A percentile compares a stretch with the other conserved stretches of the same genome.
phyloP scores from a whole-genome alignment of 371 early-diverging fungal species.

The Mortierella sp. region DNA sequence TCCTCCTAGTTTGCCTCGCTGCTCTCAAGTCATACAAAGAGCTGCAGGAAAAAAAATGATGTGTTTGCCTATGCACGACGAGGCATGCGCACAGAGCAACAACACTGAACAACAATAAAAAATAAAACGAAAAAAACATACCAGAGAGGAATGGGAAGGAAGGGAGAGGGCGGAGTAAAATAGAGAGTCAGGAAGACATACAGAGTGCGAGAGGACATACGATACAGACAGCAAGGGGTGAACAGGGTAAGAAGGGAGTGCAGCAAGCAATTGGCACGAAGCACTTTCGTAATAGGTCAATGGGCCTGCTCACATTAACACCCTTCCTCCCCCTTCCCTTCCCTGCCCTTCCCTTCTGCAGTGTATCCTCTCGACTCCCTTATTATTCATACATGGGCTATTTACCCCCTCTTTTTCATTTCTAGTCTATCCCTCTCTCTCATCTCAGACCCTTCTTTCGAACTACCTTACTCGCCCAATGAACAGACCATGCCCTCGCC shows the following conservation, averaged over 20 bases:
- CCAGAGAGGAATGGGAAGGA: not conserved
- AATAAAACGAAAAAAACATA: not conserved
- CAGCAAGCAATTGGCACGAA: not conserved
- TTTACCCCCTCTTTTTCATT: not conserved
- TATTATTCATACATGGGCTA: not conserved
- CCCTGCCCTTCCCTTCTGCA: too few relatives aligned
- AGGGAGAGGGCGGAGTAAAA: not conserved
- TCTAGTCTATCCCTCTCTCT: too few relatives aligned
- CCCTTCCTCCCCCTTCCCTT: not conserved
- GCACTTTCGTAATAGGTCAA: too few relatives aligned
- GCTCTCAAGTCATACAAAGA: not conserved
- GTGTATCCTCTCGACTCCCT: too few relatives aligned
- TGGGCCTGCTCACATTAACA: not conserved
- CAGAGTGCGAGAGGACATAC: too few relatives aligned
- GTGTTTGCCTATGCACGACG: slow-evolving; percentile 1
- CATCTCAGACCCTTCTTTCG: not conserved
- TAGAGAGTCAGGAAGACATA: not conserved
- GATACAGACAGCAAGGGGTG: not conserved
- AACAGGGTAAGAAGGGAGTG: not conserved
- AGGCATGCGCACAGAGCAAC: slow-evolving; percentile 9
- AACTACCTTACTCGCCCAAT: not conserved
- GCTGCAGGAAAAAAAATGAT: not conserved
- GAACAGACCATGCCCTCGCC: not conserved
- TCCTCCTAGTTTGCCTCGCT: not conserved
- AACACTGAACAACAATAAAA: not conserved